These are phyloP conservation scores for Fusarium decemcellulare DNA, from an alignment of 2,329 filamentous ascomycete genomes.

Conservation along the genomic window DNA sequence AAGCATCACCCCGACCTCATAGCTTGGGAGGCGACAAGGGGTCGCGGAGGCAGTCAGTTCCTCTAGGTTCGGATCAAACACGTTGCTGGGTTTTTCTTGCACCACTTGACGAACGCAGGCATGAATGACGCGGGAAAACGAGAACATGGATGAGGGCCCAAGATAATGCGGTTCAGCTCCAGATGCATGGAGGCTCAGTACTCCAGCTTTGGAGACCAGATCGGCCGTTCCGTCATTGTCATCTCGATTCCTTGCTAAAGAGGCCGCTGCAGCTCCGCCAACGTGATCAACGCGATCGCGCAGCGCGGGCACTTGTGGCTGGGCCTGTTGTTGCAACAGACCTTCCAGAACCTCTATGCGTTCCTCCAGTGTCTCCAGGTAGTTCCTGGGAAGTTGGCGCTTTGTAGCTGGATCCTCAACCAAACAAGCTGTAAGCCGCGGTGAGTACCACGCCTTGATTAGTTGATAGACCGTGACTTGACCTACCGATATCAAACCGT, in stretches of 20 bases:
- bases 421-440: slow-evolving; percentile 30
- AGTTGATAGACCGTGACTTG: rapidly evolving
- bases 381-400: slow-evolving; percentile 48
- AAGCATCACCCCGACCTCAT: not conserved
- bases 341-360: slow-evolving; percentile 45
- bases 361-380: slow-evolving; percentile 47
- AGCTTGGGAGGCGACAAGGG: slow-evolving; percentile 7
- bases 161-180: slow-evolving; percentile 46
- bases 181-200: slow-evolving; percentile 29
- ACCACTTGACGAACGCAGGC: not conserved
- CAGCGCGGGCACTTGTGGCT: not conserved
- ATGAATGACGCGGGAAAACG: slow-evolving; percentile 45
- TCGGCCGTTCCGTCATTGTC: slow-evolving; percentile 9
- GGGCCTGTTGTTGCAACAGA: not conserved
- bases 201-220: slow-evolving; percentile 34
- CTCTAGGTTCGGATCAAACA: not conserved
- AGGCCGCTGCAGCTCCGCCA: not conserved
- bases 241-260: not conserved
- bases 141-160: slow-evolving; percentile 47
- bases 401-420: slow-evolving; percentile 48
- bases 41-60: not conserved
- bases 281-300: not conserved
- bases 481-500: slow-evolving; percentile 1
- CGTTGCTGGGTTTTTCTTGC: not conserved
- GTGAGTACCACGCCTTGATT: not conserved